These are phyloP conservation scores for Toxoplasma gondii DNA, from an alignment of 169 alveolate species.

Conservation along the genomic window DNA sequence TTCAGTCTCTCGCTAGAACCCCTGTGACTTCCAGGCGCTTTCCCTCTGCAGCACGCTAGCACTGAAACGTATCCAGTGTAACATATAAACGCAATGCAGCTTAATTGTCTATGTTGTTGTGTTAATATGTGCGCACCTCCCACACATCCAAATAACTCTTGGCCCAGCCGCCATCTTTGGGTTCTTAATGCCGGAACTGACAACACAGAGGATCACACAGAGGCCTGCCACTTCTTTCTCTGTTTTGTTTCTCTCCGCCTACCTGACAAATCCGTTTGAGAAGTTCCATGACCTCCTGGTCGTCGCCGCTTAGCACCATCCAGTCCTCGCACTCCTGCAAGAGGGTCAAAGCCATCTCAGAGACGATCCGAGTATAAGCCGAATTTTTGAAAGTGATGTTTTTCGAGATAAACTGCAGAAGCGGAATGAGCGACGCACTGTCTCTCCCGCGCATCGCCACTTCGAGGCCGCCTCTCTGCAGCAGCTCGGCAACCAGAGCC, in stretches of 20 bases:
- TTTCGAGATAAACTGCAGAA: slow-evolving; percentile 31
- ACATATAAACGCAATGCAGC: no score
- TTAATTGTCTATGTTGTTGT: no score
- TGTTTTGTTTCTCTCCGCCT: background rate
- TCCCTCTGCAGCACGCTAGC: no score
- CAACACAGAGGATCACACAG: no score
- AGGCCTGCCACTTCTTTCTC: background rate
- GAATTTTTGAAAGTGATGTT: background rate
- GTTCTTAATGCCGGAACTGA: no score
- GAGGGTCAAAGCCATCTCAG: slow-evolving; percentile 21
- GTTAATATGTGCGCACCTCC: no score
- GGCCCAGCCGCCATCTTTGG: no score
- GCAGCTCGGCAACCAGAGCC: slow-evolving; percentile 47
- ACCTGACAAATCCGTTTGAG: slow-evolving; percentile 40
- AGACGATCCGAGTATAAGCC: background rate
- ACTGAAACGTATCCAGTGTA: no score
- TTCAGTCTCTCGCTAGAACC: no score
- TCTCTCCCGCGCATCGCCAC: slow-evolving; percentile 37
- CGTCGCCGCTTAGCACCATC: slow-evolving; percentile 9
- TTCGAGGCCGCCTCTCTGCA: slow-evolving; percentile 46
- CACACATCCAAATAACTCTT: no score
- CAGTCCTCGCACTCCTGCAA: slow-evolving; percentile 43
- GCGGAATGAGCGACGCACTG: slow-evolving; percentile 12
- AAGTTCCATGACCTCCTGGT: background rate
- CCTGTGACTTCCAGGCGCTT: no score